Evolutionary conservation across 2,329 filamentous ascomycete species (phyloP), one percentile per base, ranked within the genome.

Genomic region (Exophiala oligosperma): DNA sequence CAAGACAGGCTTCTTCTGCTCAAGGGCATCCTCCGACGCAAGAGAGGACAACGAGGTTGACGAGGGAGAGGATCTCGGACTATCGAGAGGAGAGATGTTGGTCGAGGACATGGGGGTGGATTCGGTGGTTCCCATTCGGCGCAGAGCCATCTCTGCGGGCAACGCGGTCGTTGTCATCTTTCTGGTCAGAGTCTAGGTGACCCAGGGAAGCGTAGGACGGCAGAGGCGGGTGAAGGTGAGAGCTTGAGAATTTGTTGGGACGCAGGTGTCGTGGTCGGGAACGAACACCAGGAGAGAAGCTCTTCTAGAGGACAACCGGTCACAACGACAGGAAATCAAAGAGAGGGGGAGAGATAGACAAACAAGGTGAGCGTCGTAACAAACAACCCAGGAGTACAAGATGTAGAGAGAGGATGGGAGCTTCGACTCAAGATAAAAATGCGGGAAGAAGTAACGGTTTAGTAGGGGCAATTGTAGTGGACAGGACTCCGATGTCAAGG

Each of bases 21-120:
- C 50, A 32, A 72, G 70, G 66, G 81, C 79, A 56, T 81, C 84
- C 56, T 85, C 82, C 9, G 90, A 92, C 56, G 85, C 87, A 73
- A 97, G 81, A 26, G 94, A 97, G 9, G 93, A 97, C 62, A 97
- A 84, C 2, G 94, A 97, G 2, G 93, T 96, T 40, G 90, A 90
- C 6, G 94, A 97, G 48, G 83, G 80, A 26, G 92, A 88, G 43
- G 80, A 80, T 52, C 77, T 78, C 49, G 84, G 84, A 59, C 84
- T 85, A 65, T 85, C 83, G 62, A 77, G 72, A 37, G 84, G 84
- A 24, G 84, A 85, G 59, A 75, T 76, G 40, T 78, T 76, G 59
- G 76, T 74, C 4, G 84, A 86, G 70, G 76, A 82, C 64, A 76
- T 74, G 41, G 77, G 72, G 21, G 84, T 86, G 32, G 82, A 83